Conservation (phyloP, 1,284 basidiomycete genomes). For the Boletus semigastroideus region DNA sequence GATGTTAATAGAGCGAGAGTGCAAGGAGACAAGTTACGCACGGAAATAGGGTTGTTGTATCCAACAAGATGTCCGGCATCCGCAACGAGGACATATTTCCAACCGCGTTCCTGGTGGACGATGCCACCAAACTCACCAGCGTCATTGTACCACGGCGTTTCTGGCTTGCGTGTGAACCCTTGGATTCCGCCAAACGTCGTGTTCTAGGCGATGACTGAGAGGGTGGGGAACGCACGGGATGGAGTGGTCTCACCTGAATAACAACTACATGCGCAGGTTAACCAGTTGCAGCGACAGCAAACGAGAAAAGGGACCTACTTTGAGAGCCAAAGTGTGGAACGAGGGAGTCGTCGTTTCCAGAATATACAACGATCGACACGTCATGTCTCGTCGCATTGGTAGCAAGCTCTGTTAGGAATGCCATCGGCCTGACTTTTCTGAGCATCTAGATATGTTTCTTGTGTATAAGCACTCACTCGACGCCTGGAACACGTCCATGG, state of each 20-base stretch:
- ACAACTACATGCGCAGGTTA: slow-evolving; percentile 41
- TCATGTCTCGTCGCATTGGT: slow-evolving; percentile 51
- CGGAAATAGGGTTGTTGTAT: slow-evolving; percentile 47
- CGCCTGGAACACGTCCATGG: slow-evolving; percentile 33
- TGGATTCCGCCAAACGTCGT: slow-evolving; percentile 73
- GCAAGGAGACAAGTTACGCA: slow-evolving; percentile 32
- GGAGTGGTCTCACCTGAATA: slow-evolving; percentile 48
- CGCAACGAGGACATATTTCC: slow-evolving; percentile 62
- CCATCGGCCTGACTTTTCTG: slow-evolving; percentile 51
- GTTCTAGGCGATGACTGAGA: slow-evolving; percentile 44
- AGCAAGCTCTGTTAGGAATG: slow-evolving; percentile 61
- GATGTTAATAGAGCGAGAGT: background rate
- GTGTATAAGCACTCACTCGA: slow-evolving; percentile 42
- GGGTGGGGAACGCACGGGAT: background rate
- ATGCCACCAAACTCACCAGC: slow-evolving; percentile 59
- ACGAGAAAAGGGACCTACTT: slow-evolving; percentile 37
- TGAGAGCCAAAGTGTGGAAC: slow-evolving; percentile 64
- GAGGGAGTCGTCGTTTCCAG: slow-evolving; percentile 68
- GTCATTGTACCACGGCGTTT: slow-evolving; percentile 64
- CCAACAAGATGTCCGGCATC: slow-evolving; percentile 60
- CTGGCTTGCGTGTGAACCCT: slow-evolving; percentile 65
- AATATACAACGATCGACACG: slow-evolving; percentile 58
- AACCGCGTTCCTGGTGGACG: slow-evolving; percentile 68
- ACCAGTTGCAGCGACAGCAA: background rate
- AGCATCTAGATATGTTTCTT: background rate